Percentiles rank a stretch among this genome's conserved stretches.
Evolutionary conservation across 441 rosid species (phyloP).

Genomic region (Omphalea diandra): DNA sequence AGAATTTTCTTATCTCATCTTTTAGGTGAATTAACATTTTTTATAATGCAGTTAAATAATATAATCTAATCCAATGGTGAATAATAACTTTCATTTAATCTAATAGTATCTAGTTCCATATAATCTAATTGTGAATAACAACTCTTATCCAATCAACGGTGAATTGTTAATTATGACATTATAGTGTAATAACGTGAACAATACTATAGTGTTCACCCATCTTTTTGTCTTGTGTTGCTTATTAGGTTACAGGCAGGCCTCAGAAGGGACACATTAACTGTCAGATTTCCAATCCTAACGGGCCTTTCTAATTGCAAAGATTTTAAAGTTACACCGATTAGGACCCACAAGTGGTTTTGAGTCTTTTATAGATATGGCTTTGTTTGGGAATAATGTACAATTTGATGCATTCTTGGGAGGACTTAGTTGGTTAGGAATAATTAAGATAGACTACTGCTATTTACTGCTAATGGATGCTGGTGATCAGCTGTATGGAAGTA

Average conservation of each 20-base stretch:
- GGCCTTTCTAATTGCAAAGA: not conserved
- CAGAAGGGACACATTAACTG: slow-evolving; percentile 12
- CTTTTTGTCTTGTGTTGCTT: slow-evolving; percentile 5
- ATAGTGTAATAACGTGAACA: too few species aligned
- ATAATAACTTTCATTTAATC: too few species aligned
- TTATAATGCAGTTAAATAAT: too few species aligned
- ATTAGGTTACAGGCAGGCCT: slow-evolving; percentile 1
- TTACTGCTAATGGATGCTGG: not conserved
- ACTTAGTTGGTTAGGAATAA: not conserved
- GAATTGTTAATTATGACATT: too few species aligned
- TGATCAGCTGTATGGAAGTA: not conserved
- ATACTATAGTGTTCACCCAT: too few species aligned
- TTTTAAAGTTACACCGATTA: not conserved
- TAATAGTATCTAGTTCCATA: too few species aligned
- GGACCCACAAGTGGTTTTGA: not conserved
- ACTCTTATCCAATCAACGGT: too few species aligned
- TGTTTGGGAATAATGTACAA: not conserved
- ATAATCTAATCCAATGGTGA: too few species aligned
- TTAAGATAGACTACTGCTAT: not conserved
- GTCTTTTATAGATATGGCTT: not conserved
- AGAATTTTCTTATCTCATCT: slow-evolving; percentile 16
- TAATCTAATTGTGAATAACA: too few species aligned
- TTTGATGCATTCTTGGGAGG: not conserved
- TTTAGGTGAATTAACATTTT: too few species aligned
- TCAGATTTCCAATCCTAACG: slow-evolving; percentile 1